Evolutionary conservation across 2,329 filamentous ascomycete species (phyloP), one percentile per base, ranked within the genome.

Genomic region (Aspergillus neoniger): DNA sequence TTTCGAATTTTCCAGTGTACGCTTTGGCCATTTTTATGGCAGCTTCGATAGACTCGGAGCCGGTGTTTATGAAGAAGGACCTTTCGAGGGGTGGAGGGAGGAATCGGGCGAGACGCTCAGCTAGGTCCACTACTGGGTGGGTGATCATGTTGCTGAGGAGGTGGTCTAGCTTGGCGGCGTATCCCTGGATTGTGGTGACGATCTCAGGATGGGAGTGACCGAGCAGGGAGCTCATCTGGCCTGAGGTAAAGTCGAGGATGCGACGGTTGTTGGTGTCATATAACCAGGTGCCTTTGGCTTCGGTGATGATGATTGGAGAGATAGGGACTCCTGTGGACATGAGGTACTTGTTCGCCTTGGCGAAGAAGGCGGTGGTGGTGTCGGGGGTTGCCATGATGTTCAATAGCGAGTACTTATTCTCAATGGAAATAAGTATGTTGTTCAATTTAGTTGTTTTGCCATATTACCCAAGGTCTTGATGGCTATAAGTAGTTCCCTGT

Each of bases 11-110:
- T 1, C 86, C 85, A 0, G 86, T 89, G 67, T 82, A 87, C 9
- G 79, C 74, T 65, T 89, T 89, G 3, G 87, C 86, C 65, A 89
- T 79, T 59, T 86, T 85, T 59, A 89, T 86, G 2, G 87, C 87
- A 3, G 85, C 85, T 64, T 90, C 86, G 61, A 81, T 85, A 48
- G 77, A 81, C 69, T 88, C 85, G 2, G 79, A 80, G 1, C 85
- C 85, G 0, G 85, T 88, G 54, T 77, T 84, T 9, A 86, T 76
- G 63, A 88, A 87, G 67, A 86, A 82, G 0, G 84, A 80, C 62
- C 83, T 83, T 61, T 84, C 81, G 0, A 88, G 74, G 0, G 70
- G 66, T 0, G 59, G 55, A 0, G 85, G 85, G 2, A 86, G 76
- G 2, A 83, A 69, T 1, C 71, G 70, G 15, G 80, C 82, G 4